Percentiles rank a stretch among this genome's conserved stretches.
Evolutionary conservation across 768 basidiomycete species (phyloP).

Genomic region (Pisolithus tinctorius): DNA sequence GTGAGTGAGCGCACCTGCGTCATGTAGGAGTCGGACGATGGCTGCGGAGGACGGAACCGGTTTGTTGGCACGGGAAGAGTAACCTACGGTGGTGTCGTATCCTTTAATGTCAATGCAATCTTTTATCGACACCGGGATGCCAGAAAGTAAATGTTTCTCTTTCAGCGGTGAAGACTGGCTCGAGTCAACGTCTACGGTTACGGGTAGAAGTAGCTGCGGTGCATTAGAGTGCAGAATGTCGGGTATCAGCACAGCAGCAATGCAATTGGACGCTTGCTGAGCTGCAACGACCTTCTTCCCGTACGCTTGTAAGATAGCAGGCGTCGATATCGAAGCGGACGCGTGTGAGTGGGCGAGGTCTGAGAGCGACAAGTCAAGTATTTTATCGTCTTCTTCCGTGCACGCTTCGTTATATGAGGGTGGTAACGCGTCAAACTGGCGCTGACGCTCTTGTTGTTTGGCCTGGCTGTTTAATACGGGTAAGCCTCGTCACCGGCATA

Average conservation of each 20-base stretch:
- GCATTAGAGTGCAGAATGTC: constrained; percentile 1
- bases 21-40: constrained; percentile 33
- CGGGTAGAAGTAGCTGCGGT: not conserved
- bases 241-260: constrained; percentile 39
- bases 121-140: constrained; percentile 45
- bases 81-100: constrained; percentile 41
- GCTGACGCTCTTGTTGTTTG: constrained; percentile 29
- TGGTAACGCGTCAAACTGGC: constrained; percentile 25
- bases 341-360: constrained; percentile 31
- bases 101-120: constrained; percentile 41
- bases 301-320: constrained; percentile 32
- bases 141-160: constrained; percentile 28
- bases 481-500: not conserved
- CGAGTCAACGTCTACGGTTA: not conserved
- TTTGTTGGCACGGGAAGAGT: constrained; percentile 30
- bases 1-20: constrained; percentile 37
- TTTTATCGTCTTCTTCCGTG: constrained; percentile 28
- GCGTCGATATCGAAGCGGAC: constrained; percentile 19
- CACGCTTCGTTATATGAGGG: constrained; percentile 20
- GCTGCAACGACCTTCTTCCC: constrained; percentile 34
- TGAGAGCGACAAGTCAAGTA: constrained; percentile 31
- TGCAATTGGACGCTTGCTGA: constrained; percentile 42
- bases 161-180: not conserved
- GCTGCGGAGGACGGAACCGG: constrained; percentile 31
- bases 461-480: constrained; percentile 15